Evolutionary conservation across 2,329 filamentous ascomycete genomes (phyloP).

Genomic region (Uncinocarpus reesii): DNA sequence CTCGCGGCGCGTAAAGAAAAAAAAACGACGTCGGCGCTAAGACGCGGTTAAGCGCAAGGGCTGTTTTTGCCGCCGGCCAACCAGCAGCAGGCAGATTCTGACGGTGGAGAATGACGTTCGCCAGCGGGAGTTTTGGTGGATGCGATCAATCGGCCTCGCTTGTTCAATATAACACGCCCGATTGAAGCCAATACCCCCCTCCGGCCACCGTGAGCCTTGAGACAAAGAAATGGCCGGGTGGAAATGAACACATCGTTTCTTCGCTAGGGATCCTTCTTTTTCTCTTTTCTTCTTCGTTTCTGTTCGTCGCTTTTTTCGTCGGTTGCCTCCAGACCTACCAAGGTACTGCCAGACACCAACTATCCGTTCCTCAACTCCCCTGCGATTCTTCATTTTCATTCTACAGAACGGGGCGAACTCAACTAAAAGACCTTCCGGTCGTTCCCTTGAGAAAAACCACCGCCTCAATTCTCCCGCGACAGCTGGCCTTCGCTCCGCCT

Average conservation of each 20-base stretch:
- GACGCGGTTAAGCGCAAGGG: not conserved
- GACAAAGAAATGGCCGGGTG: not conserved
- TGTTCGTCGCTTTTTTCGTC: not conserved
- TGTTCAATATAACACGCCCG: not conserved
- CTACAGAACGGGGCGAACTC: no score
- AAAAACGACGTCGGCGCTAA: not conserved
- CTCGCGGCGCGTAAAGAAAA: no score
- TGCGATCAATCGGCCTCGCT: not conserved
- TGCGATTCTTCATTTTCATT: no score
- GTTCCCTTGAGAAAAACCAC: no score
- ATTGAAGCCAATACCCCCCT: not conserved
- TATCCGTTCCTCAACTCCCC: no score
- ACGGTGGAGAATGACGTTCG: not conserved
- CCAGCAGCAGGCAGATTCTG: not conserved
- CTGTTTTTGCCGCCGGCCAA: not conserved
- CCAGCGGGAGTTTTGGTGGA: not conserved
- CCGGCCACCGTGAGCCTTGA: not conserved
- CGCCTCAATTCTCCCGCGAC: not conserved
- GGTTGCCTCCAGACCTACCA: not conserved
- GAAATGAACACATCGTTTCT: conserved; percentile 1
- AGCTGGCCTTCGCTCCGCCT: conserved; percentile 9
- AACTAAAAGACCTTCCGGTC: no score
- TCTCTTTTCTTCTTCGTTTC: not conserved
- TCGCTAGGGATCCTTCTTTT: not conserved
- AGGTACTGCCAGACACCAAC: no score